Evolutionary conservation across 176 grass and related monocot genomes (phyloP).

Genomic region (Poa annua): DNA sequence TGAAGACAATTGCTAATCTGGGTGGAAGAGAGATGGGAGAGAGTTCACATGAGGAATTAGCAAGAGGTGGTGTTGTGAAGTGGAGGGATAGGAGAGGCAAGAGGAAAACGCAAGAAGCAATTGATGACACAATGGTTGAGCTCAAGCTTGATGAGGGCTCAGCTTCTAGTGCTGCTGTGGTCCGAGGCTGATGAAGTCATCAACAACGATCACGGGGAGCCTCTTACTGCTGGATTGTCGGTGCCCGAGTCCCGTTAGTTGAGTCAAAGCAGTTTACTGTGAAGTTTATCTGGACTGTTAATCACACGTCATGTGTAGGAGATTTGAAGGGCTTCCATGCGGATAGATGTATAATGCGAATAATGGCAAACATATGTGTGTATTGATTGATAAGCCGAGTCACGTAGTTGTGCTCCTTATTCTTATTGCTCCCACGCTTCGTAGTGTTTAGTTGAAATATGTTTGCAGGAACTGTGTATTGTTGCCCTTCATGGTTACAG

Average conservation of each 20-base stretch:
- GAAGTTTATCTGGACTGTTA: constrained; percentile 14
- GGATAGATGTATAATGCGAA: neutral
- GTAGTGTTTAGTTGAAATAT: neutral
- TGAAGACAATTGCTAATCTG: neutral
- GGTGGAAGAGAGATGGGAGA: neutral
- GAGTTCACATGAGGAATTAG: neutral
- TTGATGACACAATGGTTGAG: constrained; percentile 7
- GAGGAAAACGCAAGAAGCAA: neutral
- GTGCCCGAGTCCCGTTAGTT: neutral
- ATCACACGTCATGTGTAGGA: neutral
- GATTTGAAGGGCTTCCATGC: neutral
- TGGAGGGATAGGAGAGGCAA: constrained; percentile 42
- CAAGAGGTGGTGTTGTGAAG: neutral
- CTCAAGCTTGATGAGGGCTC: neutral
- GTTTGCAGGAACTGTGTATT: constrained; percentile 5
- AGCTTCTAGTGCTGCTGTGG: constrained; percentile 10
- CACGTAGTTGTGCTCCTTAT: neutral
- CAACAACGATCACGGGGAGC: constrained; percentile 14
- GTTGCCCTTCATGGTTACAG: constrained; percentile 4
- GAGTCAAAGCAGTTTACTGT: neutral
- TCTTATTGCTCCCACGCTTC: neutral
- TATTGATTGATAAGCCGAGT: constrained; percentile 20
- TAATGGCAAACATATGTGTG: constrained; percentile 13
- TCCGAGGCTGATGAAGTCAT: neutral
- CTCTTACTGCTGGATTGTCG: neutral